A percentile compares a stretch with the other conserved stretches of the same genome.
These are phyloP conservation scores for Entoloma clypeatum DNA, from an alignment of 1,284 basidiomycete species.

Conservation along the genomic window DNA sequence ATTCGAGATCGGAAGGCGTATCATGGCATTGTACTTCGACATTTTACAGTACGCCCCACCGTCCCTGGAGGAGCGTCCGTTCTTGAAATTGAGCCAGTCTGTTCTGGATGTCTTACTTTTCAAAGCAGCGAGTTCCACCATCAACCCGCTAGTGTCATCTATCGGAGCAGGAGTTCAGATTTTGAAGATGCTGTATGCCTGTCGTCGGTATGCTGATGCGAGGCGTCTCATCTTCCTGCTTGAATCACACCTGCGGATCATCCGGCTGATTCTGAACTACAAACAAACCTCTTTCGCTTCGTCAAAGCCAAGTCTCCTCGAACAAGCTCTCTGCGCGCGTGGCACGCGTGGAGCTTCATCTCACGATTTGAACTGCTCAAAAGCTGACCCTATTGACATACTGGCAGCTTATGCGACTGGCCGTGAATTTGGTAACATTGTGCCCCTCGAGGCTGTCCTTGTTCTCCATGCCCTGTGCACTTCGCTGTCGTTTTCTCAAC, in stretches of 20 bases:
- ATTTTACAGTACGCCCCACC: slow-evolving; percentile 64
- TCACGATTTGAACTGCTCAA: slow-evolving; percentile 42
- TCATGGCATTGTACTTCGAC: slow-evolving; percentile 62
- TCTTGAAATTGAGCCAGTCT: slow-evolving; percentile 54
- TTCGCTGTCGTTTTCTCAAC: slow-evolving; percentile 57
- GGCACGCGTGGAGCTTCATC: slow-evolving; percentile 47
- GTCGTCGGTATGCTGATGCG: slow-evolving; percentile 67
- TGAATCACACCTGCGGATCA: slow-evolving; percentile 60
- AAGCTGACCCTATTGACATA: slow-evolving; percentile 68
- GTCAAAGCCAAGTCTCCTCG: slow-evolving; percentile 58
- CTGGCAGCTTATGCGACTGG: slow-evolving; percentile 63
- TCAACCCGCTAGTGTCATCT: slow-evolving; percentile 70
- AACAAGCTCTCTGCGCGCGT: slow-evolving; percentile 68
- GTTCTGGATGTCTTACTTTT: slow-evolving; percentile 64
- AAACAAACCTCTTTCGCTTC: slow-evolving; percentile 48
- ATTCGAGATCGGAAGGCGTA: slow-evolving; percentile 73
- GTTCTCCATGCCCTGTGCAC: slow-evolving; percentile 65
- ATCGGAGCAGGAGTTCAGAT: slow-evolving; percentile 60
- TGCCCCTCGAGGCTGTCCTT: slow-evolving; percentile 61
- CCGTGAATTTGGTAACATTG: slow-evolving; percentile 50
- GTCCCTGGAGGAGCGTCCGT: slow-evolving; percentile 47
- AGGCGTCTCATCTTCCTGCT: slow-evolving; percentile 66
- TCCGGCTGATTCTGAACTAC: slow-evolving; percentile 55
- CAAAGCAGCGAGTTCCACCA: slow-evolving; percentile 69
- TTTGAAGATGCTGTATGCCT: slow-evolving; percentile 54